Base-by-base conservation (phyloP, 78 protist genomes). In the Dictyostelium capitatum region DNA sequence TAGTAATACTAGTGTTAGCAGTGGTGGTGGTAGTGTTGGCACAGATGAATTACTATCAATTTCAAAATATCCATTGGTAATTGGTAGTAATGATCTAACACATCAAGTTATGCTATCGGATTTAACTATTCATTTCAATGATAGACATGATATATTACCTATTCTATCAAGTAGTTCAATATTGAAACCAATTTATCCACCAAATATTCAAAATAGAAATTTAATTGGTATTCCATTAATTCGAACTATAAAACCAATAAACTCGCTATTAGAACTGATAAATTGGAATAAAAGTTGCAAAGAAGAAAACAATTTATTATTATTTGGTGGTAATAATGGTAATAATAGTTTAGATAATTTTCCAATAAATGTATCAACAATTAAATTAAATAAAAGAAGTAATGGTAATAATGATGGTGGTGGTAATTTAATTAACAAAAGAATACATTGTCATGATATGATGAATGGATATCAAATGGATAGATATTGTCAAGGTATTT, bases 381-480 rank as follows among this genome's bases (percentile, higher is more conserved):
- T 62, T 10, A n/a, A n/a, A 62, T 62, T 62, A 62, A n/a, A 62
- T 9, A 62, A 62, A 25, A 62, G 72, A 62, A 9, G 37, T 8
- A 11, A 3, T 15, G 19, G 14, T 51, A 51, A 54, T 54, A 19
- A 19, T 54, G n/a, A n/a, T n/a, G n/a, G n/a, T n/a, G n/a, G 43
- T 37, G 43, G 2, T 37, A 37, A 37, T 14, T 51, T 4, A 51
- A 25, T 25, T 14, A 5, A 47, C 0, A 30, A 19, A 20, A 30
- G 78, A 70, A 41, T 70, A 17, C 78, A 70, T 70, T 70, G 78
- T 41, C 78, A 70, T 41, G 78, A 70, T 41, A 41, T 41, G 54
- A 70, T 23, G 30, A 41, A 41, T 70, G 78, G 78, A 37, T 70
- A 70, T 17, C 78, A 41, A 41, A 17, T 30, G 17, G 78, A 70